phyloP scores from a whole-genome alignment of 2,329 filamentous ascomycete species.

The Orbilia oligospora region DNA sequence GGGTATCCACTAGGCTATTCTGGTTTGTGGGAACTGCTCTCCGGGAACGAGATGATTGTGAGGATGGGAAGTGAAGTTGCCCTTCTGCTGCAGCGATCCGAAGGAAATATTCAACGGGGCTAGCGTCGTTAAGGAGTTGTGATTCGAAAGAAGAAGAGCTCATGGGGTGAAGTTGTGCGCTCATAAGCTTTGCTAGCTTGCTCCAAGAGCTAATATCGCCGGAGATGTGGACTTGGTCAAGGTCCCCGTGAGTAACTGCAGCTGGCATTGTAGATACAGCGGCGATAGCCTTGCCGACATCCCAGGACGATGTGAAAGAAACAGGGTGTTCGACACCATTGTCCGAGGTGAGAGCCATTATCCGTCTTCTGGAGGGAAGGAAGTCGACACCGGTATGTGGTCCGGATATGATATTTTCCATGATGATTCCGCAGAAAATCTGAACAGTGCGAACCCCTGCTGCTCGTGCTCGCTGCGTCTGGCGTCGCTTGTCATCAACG shows the following conservation, averaged over 20 bases:
- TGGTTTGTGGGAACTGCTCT: slow-evolving; percentile 33
- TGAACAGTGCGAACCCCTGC: slow-evolving; percentile 51
- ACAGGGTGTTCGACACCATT: slow-evolving; percentile 25
- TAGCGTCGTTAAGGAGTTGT: slow-evolving; percentile 29
- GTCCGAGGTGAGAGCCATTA: slow-evolving; percentile 33
- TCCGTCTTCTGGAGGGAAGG: slow-evolving; percentile 35
- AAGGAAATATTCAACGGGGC: slow-evolving; percentile 49
- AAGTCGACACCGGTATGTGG: slow-evolving; percentile 54
- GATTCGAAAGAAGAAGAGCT: slow-evolving; percentile 45
- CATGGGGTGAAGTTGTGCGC: slow-evolving; percentile 15
- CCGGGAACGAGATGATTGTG: slow-evolving; percentile 42
- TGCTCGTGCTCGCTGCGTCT: slow-evolving; percentile 41
- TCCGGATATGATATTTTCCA: slow-evolving; percentile 55
- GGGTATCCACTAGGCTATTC: slow-evolving; percentile 48
- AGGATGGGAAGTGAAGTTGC: slow-evolving; percentile 52
- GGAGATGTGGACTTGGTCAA: slow-evolving; percentile 50
- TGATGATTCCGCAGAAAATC: slow-evolving; percentile 57
- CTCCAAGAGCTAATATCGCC: slow-evolving; percentile 54
- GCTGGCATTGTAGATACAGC: slow-evolving; percentile 46
- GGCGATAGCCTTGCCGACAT: slow-evolving; percentile 55
- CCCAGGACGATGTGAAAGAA: slow-evolving; percentile 59
- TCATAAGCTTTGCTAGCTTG: slow-evolving; percentile 49
- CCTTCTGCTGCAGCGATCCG: slow-evolving; percentile 55
- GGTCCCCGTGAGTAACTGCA: slow-evolving; percentile 20
- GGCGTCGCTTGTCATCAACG: slow-evolving; percentile 54